Evolutionary conservation across 345 rosid genomes (phyloP), one percentile per base, ranked within the genome.

Genomic region (Limnanthes douglasii): DNA sequence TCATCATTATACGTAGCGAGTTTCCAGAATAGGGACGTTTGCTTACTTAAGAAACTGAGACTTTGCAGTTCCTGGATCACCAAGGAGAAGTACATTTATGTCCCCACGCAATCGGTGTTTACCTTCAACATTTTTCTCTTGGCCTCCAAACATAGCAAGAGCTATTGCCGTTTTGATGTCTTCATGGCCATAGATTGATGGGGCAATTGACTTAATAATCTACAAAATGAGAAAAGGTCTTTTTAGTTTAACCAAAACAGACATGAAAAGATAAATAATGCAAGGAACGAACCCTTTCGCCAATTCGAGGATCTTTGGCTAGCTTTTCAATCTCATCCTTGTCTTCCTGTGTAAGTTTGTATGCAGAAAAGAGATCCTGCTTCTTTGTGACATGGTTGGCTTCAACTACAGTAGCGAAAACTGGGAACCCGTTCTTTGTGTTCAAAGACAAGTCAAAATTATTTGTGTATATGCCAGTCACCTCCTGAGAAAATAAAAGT

Each of bases 21-120:
- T 5, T 24, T n/a, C n/a, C n/a, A n/a, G n/a, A 11, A 38, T 18
- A 7, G 30, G 23, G 18, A 11, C 23, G 13, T 27, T 31, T 11
- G 17, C 92, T 57, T 70, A 90, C 98, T 90, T 90, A 22, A 90
- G 81, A 52, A 90, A 84, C 56, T 90, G 96, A 31, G 98, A 90
- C 50, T 90, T 90, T 27, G 98, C 98, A 2, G 93, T 90, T 54
- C 98, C 96, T 46, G 96, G 98, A 57, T 90, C 98, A 41, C 96
- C 88, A 0, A 90, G 69, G 46, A 84, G 80, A 42, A 90, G 92
- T 19, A 84, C 80, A 59, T 84, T 90, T 42, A 90, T 84, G 57
- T 90, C 98, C 27, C 98, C 96, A 44, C 96, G 73, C 31, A 80
- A 58, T 39, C 94, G 41, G 48, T 90, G 98, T 53, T 84, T 90